phyloP scores from a whole-genome alignment of 495 filamentous ascomycete species.

The Aspergillus olivimuriae region DNA sequence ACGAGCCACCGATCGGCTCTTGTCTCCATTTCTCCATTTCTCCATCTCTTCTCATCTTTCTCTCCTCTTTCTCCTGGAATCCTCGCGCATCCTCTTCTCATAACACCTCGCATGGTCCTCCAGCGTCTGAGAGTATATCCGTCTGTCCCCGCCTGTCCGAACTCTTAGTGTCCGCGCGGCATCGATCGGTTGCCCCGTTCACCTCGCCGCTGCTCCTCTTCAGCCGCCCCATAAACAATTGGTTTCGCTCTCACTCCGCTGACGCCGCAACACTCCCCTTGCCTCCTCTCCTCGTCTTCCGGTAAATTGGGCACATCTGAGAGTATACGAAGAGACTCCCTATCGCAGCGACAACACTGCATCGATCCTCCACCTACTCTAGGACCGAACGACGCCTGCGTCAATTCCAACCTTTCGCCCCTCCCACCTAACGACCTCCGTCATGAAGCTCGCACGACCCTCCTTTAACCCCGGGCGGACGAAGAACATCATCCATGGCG shows the following conservation, averaged over 20 bases:
- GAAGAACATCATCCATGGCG: slow-evolving; percentile 44
- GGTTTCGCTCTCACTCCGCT: slow-evolving; percentile 4
- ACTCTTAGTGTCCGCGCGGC: slow-evolving; percentile 19
- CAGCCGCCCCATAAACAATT: slow-evolving; percentile 18
- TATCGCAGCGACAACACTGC: no score
- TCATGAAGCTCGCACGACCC: slow-evolving; percentile 26
- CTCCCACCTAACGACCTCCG: slow-evolving; percentile 4
- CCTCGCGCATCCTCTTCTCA: neutral
- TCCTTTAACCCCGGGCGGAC: slow-evolving; percentile 36
- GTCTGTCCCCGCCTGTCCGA: neutral
- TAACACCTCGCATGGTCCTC: neutral
- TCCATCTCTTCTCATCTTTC: neutral
- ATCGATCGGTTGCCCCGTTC: slow-evolving; percentile 21
- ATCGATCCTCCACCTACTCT: no score
- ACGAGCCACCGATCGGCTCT: no score
- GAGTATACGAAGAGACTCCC: no score
- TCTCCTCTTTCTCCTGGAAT: neutral
- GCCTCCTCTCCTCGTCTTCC: neutral
- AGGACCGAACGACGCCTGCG: no score
- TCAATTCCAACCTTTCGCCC: slow-evolving; percentile 7
- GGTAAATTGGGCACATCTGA: no score
- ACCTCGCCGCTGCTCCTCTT: slow-evolving; percentile 12
- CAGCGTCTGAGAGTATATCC: neutral
- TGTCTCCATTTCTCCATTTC: neutral
- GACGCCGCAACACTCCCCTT: neutral